phyloP scores from a whole-genome alignment of 306 rosid species.

The Amphicarpaea edgeworthii region DNA sequence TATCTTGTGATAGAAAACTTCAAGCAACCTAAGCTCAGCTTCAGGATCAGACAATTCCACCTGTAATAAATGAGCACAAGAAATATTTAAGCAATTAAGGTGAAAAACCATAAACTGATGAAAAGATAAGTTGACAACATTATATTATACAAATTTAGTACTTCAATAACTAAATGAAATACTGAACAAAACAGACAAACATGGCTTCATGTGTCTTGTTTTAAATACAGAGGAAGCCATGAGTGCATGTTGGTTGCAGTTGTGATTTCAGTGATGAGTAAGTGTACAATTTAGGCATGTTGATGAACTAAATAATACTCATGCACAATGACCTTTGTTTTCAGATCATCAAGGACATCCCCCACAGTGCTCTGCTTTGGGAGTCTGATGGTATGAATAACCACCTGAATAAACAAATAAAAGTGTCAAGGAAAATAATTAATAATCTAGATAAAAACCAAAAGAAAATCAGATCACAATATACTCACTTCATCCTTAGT shows the following conservation, averaged over 20 bases:
- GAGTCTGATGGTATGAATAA: slow-evolving; percentile 81
- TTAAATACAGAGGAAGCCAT: slow-evolving; percentile 31
- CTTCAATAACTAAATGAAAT: slow-evolving; percentile 25
- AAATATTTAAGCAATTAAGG: not conserved
- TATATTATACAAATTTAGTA: not conserved
- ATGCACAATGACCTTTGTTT: slow-evolving; percentile 67
- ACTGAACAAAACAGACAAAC: slow-evolving; percentile 9
- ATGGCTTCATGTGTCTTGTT: not conserved
- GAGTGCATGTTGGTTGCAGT: slow-evolving; percentile 2
- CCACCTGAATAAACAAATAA: slow-evolving; percentile 59
- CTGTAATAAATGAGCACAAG: slow-evolving; percentile 52
- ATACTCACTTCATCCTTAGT: slow-evolving; percentile 87
- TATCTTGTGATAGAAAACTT: slow-evolving; percentile 92
- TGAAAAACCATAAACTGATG: slow-evolving; percentile 11
- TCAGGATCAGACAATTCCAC: slow-evolving; percentile 81
- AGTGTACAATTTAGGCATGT: slow-evolving; percentile 13
- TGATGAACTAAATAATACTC: slow-evolving; percentile 12
- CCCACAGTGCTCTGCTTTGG: slow-evolving; percentile 94
- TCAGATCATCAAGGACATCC: slow-evolving; percentile 85
- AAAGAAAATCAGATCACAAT: slow-evolving; percentile 25
- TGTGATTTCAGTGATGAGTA: slow-evolving; percentile 8
- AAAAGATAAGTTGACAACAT: not conserved
- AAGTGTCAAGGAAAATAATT: not conserved
- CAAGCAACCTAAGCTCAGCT: slow-evolving; percentile 93
- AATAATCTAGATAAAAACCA: slow-evolving; percentile 19